Conservation (phyloP, 441 rosid genomes). For the Gossypium gossypioides region DNA sequence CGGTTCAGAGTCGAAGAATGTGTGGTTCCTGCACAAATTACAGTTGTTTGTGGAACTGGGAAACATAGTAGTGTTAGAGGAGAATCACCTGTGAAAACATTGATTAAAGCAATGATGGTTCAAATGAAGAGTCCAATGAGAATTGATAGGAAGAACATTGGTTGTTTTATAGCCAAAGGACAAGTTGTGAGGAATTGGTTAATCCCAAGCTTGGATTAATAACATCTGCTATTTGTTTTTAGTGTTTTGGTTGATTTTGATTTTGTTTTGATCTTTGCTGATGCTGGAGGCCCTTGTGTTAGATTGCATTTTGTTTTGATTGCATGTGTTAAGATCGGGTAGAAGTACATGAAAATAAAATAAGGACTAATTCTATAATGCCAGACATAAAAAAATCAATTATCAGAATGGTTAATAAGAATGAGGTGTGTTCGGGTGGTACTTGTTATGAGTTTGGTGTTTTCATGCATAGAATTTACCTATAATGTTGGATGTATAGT, state of each 20-base stretch:
- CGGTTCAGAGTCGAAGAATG: conserved; percentile 29
- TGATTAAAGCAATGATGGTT: conserved; percentile 47
- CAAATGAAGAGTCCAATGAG: conserved; percentile 49
- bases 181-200: conserved; percentile 58
- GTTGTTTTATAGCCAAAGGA: conserved; percentile 69
- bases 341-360: too few relatives aligned
- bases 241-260: background rate
- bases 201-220: conserved; percentile 1
- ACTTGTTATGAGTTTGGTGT: too few relatives aligned
- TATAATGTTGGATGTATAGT: too few relatives aligned
- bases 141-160: conserved; percentile 54
- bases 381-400: too few relatives aligned
- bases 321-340: too few relatives aligned
- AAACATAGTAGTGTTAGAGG: conserved; percentile 60
- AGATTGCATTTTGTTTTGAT: too few relatives aligned
- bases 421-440: too few relatives aligned
- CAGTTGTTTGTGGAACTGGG: conserved; percentile 62
- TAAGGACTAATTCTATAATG: too few relatives aligned
- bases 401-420: too few relatives aligned
- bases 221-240: background rate
- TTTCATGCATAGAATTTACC: too few relatives aligned
- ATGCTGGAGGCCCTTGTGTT: too few relatives aligned
- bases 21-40: conserved; percentile 46
- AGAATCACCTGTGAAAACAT: conserved; percentile 52
- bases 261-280: background rate